Conservation (phyloP, 139 green algal genomes). For the Closterium sp. region DNA sequence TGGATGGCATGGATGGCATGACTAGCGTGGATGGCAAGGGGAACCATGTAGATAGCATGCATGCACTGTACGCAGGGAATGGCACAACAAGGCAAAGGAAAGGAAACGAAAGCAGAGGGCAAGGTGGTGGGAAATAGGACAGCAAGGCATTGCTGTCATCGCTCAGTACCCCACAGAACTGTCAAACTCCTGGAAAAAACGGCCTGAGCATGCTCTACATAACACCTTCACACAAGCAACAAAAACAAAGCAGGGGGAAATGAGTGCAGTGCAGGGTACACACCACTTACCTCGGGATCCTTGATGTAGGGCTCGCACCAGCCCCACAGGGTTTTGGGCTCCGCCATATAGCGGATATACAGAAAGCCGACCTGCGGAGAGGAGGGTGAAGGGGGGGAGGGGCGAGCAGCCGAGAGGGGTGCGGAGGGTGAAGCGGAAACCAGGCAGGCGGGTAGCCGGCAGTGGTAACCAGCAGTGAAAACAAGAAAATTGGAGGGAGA, state of each 20-base stretch:
- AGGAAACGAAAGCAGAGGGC: too few relatives aligned
- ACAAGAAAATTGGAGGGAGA: not conserved
- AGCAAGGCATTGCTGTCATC: too few relatives aligned
- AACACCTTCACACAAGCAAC: too few relatives aligned
- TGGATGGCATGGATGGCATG: too few relatives aligned
- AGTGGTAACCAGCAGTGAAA: not conserved
- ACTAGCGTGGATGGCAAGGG: too few relatives aligned
- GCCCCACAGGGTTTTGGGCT: conserved; percentile 80
- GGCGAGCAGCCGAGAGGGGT: not conserved
- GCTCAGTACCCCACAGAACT: too few relatives aligned
- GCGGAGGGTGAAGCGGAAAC: not conserved
- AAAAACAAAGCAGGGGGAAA: too few relatives aligned
- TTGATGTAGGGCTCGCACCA: conserved; percentile 80
- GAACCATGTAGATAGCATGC: too few relatives aligned
- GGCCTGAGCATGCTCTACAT: too few relatives aligned
- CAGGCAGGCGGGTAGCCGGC: not conserved
- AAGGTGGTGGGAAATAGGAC: too few relatives aligned
- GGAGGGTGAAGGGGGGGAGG: not conserved
- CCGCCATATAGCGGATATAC: conserved; percentile 86
- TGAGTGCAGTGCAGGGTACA: not conserved
- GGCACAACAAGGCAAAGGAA: not conserved
- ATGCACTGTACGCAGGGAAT: too few relatives aligned
- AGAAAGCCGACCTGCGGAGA: conserved; percentile 82
- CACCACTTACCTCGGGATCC: conserved; percentile 74
- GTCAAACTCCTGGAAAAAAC: too few relatives aligned